Evolutionary conservation across 306 rosid genomes (phyloP).

Genomic region (Cucumis melo): DNA sequence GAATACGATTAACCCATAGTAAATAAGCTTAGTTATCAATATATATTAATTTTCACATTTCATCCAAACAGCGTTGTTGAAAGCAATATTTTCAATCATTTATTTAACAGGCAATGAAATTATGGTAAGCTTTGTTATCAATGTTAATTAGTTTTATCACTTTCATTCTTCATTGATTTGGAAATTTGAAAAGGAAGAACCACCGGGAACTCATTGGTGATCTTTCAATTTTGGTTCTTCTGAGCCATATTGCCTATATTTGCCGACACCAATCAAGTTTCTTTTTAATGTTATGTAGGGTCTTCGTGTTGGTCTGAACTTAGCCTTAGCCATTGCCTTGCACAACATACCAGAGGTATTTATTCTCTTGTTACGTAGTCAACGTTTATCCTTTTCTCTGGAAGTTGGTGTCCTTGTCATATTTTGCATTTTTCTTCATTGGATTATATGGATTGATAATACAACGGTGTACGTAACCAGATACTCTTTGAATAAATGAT

Average conservation of each 20-base stretch:
- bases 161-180: background rate
- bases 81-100: background rate
- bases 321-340: conserved; percentile 95
- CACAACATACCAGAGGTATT: conserved; percentile 97
- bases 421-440: background rate
- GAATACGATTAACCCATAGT: too few relatives aligned
- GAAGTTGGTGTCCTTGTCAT: background rate
- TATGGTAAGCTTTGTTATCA: background rate
- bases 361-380: background rate
- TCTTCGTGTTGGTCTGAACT: conserved; percentile 85
- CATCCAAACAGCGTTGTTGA: background rate
- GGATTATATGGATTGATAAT: background rate
- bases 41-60: too few relatives aligned
- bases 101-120: background rate
- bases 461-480: background rate
- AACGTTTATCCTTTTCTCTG: background rate
- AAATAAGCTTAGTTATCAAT: too few relatives aligned
- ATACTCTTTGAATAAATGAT: background rate
- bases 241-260: background rate
- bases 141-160: background rate
- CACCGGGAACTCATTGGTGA: background rate
- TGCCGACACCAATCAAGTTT: conserved; percentile 8
- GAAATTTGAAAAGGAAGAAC: background rate
- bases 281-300: conserved; percentile 40
- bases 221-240: background rate